A percentile compares a stretch with the other conserved stretches of the same genome.
Evolutionary conservation across 1,284 basidiomycete genomes (phyloP).

Genomic region (Agaricales sp.): DNA sequence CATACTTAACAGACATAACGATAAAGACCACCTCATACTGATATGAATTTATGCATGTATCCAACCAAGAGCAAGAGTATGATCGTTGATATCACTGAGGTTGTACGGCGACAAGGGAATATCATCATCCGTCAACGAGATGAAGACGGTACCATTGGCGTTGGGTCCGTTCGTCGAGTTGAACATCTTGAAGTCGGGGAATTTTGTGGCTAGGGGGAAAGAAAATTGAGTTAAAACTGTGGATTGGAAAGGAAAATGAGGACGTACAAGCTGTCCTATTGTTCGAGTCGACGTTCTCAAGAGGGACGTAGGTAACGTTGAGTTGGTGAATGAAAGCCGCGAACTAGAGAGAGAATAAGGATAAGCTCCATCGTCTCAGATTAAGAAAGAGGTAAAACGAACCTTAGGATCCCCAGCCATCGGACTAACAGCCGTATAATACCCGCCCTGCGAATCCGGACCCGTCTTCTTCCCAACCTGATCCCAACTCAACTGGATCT

Average conservation of each 20-base stretch:
- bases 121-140: not conserved
- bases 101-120: not conserved
- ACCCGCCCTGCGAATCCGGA: constrained; percentile 10
- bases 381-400: no score
- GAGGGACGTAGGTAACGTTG: constrained; percentile 52
- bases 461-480: constrained; percentile 4
- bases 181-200: not conserved
- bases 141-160: not conserved
- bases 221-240: not conserved
- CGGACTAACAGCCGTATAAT: not conserved
- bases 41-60: not conserved
- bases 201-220: not conserved
- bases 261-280: not conserved
- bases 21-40: not conserved
- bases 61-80: not conserved
- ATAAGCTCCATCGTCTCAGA: no score
- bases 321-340: constrained; percentile 49
- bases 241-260: not conserved
- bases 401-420: not conserved
- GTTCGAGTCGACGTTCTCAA: constrained; percentile 22
- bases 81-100: not conserved
- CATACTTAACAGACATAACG: no score
- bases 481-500: constrained; percentile 10
- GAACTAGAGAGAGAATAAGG: constrained; percentile 15
- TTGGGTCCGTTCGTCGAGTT: not conserved